Percentiles rank a stretch among this genome's conserved stretches.
phyloP scores from a whole-genome alignment of 2,329 filamentous ascomycete species.

The Aspergillus tanneri region DNA sequence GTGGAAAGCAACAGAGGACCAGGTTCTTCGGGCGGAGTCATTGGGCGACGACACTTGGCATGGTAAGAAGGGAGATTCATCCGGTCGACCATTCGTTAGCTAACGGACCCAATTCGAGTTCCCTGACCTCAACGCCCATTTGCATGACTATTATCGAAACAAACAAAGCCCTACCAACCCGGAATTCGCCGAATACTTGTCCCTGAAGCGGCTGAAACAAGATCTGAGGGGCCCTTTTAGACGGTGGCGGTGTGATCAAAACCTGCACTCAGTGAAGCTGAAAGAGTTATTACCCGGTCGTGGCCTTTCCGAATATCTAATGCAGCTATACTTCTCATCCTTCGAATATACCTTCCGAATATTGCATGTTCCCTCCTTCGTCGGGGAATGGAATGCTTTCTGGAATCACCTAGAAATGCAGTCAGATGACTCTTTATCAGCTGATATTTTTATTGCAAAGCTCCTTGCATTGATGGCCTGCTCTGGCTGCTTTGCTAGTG shows the following conservation, averaged over 20 bases:
- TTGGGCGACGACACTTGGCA: constrained; percentile 1
- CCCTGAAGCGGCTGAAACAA: constrained; percentile 2
- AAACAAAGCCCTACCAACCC: neutral
- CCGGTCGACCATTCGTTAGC: neutral
- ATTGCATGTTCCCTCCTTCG: neutral
- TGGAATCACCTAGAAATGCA: neutral
- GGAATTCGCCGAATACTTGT: neutral
- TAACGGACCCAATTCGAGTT: neutral
- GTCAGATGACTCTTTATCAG: neutral
- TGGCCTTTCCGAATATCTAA: neutral
- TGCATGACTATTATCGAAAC: neutral
- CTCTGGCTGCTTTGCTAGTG: neutral
- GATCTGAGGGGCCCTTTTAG: neutral
- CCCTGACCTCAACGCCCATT: constrained; percentile 3
- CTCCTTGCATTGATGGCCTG: constrained; percentile 1
- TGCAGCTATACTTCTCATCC: neutral
- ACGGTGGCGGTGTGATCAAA: neutral
- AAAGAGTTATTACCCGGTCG: neutral
- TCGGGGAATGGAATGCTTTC: neutral
- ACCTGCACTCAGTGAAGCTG: neutral
- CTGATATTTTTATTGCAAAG: neutral
- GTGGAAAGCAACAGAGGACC: constrained; percentile 3
- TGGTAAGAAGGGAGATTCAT: neutral
- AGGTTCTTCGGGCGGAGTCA: constrained; percentile 3
- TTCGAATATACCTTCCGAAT: neutral